Evolutionary conservation across 371 early-diverging fungal species (phyloP).

Genomic region (Saksenaea oblongispora): DNA sequence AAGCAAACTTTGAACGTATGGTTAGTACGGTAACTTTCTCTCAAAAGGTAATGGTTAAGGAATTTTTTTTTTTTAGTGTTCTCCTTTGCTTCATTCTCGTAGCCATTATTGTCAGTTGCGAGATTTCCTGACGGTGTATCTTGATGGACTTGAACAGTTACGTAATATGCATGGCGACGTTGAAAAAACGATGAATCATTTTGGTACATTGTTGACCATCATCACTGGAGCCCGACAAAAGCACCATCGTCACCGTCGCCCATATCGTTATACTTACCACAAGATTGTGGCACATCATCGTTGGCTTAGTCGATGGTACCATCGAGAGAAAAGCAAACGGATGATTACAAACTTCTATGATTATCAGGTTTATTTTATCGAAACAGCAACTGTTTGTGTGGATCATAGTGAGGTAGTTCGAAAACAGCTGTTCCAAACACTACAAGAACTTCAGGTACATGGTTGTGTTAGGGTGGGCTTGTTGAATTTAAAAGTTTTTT

Average conservation of each 20-base stretch:
- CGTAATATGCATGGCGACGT: not conserved
- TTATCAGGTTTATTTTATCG: not conserved
- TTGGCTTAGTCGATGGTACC: not conserved
- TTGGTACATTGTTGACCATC: not conserved
- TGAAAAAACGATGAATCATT: not conserved
- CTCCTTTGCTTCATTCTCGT: conserved; percentile 1
- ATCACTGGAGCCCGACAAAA: not conserved
- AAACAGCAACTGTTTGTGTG: not conserved
- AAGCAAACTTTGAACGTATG: not conserved
- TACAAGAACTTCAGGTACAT: not conserved
- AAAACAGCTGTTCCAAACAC: not conserved
- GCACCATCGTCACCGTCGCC: not conserved
- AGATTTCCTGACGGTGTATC: not conserved
- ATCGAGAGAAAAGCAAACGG: not conserved
- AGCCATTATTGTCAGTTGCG: not conserved
- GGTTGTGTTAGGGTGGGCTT: not conserved
- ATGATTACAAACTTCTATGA: not conserved
- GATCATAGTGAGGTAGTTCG: not conserved
- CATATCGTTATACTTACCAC: not conserved
- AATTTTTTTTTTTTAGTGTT: not conserved
- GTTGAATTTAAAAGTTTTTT: not conserved
- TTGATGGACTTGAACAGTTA: not conserved
- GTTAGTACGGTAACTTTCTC: not conserved
- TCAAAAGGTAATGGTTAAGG: no score
- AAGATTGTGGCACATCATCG: not conserved